Evolutionary conservation across 2,329 filamentous ascomycete species (phyloP).

Genomic region (Exserohilum rostratum): DNA sequence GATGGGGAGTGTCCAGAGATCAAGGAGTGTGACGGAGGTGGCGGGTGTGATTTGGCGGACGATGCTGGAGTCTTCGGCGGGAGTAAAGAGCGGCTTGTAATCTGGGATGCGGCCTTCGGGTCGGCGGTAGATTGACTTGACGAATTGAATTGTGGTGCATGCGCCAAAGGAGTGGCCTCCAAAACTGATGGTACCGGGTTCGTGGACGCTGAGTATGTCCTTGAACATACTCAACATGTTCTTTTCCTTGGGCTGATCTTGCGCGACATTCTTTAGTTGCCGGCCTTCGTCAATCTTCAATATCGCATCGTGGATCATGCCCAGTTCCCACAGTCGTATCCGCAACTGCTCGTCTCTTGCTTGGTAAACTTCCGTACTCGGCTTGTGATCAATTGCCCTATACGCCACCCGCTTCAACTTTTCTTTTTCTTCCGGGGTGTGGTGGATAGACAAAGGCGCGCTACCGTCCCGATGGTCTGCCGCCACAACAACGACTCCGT

Average conservation of each 20-base stretch:
- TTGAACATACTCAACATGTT: constrained; percentile 65
- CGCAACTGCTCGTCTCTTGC: constrained; percentile 73
- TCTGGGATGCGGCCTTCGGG: constrained; percentile 55
- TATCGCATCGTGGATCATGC: constrained; percentile 71
- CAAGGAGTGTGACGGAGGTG: constrained; percentile 72
- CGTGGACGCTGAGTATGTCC: constrained; percentile 68
- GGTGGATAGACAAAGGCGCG: constrained; percentile 74
- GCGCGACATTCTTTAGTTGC: constrained; percentile 53
- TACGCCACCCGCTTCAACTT: constrained; percentile 53
- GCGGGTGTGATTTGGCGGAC: constrained; percentile 69
- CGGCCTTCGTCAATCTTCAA: constrained; percentile 67
- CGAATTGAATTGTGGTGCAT: constrained; percentile 73
- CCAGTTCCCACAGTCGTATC: constrained; percentile 80
- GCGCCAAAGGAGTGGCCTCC: constrained; percentile 83
- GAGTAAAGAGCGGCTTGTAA: constrained; percentile 66
- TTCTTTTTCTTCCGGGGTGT: constrained; percentile 58
- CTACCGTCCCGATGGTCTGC: constrained; percentile 85
- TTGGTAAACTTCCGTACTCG: constrained; percentile 68
- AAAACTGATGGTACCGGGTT: constrained; percentile 75
- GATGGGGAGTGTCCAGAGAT: constrained; percentile 81
- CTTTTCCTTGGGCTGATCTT: constrained; percentile 46
- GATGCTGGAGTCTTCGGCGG: constrained; percentile 62
- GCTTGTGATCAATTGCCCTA: constrained; percentile 62
- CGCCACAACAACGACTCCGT: constrained; percentile 80
- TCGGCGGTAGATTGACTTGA: constrained; percentile 79